These are phyloP conservation scores for Dalechampia spathulata DNA, from an alignment of 441 rosid species.

Conservation along the genomic window DNA sequence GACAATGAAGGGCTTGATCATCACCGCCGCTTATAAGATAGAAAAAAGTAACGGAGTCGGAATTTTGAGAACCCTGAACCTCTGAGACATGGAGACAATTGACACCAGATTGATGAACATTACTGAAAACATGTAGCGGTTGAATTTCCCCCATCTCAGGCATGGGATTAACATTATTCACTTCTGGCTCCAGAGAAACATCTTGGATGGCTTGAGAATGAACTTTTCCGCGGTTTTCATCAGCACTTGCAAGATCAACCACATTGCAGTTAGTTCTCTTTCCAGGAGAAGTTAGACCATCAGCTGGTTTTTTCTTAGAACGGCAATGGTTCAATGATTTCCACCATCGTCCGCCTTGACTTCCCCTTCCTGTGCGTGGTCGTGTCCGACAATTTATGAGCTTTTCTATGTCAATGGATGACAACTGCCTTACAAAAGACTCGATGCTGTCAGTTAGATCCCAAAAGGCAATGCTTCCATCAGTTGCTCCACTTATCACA, in stretches of 20 bases:
- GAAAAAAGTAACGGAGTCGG: slow-evolving; percentile 31
- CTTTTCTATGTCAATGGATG: slow-evolving; percentile 44
- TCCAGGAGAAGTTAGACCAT: slow-evolving; percentile 12
- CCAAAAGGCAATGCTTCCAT: slow-evolving; percentile 94
- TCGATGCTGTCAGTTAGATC: slow-evolving; percentile 61
- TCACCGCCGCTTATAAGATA: slow-evolving; percentile 81
- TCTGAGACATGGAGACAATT: slow-evolving; percentile 75
- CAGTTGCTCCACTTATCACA: slow-evolving; percentile 85
- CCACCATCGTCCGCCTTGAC: slow-evolving; percentile 96
- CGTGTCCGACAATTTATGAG: slow-evolving; percentile 60
- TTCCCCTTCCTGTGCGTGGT: slow-evolving; percentile 95
- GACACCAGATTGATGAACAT: slow-evolving; percentile 82
- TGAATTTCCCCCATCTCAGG: slow-evolving; percentile 44
- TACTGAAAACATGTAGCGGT: slow-evolving; percentile 48
- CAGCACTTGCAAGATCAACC: slow-evolving; percentile 18
- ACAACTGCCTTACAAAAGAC: slow-evolving; percentile 57
- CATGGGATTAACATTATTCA: slow-evolving; percentile 23
- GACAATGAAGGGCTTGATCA: slow-evolving; percentile 81
- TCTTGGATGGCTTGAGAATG: slow-evolving; percentile 20
- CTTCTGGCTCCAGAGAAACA: slow-evolving; percentile 22
- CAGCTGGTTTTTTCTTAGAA: slow-evolving; percentile 23
- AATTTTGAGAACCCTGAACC: slow-evolving; percentile 24
- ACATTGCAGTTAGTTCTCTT: slow-evolving; percentile 15
- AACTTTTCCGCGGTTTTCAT: slow-evolving; percentile 10
- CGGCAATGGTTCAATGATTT: slow-evolving; percentile 31